Conservation (phyloP, 768 basidiomycete genomes). For the Nevesoporus exiguus region DNA sequence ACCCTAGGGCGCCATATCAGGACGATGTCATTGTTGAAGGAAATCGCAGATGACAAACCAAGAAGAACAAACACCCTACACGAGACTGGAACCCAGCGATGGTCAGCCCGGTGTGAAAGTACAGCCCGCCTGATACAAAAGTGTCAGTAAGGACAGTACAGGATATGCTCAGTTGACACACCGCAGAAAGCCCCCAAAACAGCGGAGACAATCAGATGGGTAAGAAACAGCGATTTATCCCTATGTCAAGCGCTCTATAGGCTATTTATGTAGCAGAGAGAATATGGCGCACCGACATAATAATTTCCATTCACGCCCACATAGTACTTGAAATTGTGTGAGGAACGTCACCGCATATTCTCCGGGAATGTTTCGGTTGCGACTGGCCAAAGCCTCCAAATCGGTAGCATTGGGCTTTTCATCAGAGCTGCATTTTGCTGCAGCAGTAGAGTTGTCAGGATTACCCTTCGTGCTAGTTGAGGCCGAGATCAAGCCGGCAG, state of each 20-base stretch:
- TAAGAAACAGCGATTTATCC: slow-evolving; percentile 78
- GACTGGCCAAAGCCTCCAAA: slow-evolving; percentile 21
- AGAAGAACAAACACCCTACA: slow-evolving; percentile 93
- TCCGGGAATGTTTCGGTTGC: slow-evolving; percentile 18
- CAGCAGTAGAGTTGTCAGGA: background rate
- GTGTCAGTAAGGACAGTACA: background rate
- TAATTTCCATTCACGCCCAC: slow-evolving; percentile 83
- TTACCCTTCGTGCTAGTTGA: slow-evolving; percentile 10
- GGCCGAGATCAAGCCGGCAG: slow-evolving; percentile 40
- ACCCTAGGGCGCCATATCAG: slow-evolving; percentile 47
- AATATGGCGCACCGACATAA: slow-evolving; percentile 50
- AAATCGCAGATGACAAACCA: slow-evolving; percentile 42
- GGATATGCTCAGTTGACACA: slow-evolving; percentile 28
- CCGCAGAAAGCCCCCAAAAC: slow-evolving; percentile 86
- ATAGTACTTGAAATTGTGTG: slow-evolving; percentile 82
- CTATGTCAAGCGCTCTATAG: slow-evolving; percentile 33
- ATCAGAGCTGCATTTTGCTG: slow-evolving; percentile 5
- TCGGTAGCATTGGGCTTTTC: slow-evolving; percentile 13
- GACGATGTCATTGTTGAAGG: background rate
- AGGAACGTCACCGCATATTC: slow-evolving; percentile 75
- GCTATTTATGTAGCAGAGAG: background rate
- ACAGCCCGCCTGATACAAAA: slow-evolving; percentile 63
- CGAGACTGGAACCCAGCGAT: slow-evolving; percentile 94
- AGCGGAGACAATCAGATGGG: slow-evolving; percentile 68
- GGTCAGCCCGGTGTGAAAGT: slow-evolving; percentile 71